Evolutionary conservation across 2,329 filamentous ascomycete species (phyloP), one percentile per base, ranked within the genome.

Genomic region (Fusarium fujikuroi): DNA sequence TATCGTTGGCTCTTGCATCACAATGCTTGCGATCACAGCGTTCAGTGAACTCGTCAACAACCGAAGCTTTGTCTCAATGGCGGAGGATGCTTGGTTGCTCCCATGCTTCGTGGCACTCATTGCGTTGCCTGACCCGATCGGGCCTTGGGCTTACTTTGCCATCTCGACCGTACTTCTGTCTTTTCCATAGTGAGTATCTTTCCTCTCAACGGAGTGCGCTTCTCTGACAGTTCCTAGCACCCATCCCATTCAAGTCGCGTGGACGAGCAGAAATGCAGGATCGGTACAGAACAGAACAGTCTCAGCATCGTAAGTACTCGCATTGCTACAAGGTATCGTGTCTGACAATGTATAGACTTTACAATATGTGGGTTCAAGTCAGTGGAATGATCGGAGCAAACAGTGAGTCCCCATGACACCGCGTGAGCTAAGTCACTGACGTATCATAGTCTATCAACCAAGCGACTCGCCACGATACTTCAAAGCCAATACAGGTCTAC

Each of bases 71-170:
- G 79, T 88, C 14, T 81, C 81, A 1, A 82, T 81, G 83, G 87
- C 85, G 25, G 50, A 54, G 75, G 84, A 87, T 53, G 75, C 88
- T 9, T 91, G 88, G 88, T 80, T 85, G 5, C 79, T 90, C 15
- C 88, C 88, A 0, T 87, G 87, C 71, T 81, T 90, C 16, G 78
- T 86, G 3, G 85, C 87, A 0, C 78, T 90, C 61, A 75, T 83
- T 66, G 72, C 83, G 65, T 30, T 86, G 79, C 79, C 82, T 1
- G 50, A 54, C 4, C 50, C 36, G 0, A 54, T 54, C 15, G 50
- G 50, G 1, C 36, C 50, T 54, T 54, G 50, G 50, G 50, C 19
- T 14, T 54, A 54, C 25, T 54, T 54, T 42, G 19, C 50, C 25
- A 54, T 54, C 23, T 54, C 34, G 2, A 54, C 50, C 1, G 50